Evolutionary conservation across 2,329 filamentous ascomycete species (phyloP), one percentile per base, ranked within the genome.

Genomic region (Diplocarpon mali): DNA sequence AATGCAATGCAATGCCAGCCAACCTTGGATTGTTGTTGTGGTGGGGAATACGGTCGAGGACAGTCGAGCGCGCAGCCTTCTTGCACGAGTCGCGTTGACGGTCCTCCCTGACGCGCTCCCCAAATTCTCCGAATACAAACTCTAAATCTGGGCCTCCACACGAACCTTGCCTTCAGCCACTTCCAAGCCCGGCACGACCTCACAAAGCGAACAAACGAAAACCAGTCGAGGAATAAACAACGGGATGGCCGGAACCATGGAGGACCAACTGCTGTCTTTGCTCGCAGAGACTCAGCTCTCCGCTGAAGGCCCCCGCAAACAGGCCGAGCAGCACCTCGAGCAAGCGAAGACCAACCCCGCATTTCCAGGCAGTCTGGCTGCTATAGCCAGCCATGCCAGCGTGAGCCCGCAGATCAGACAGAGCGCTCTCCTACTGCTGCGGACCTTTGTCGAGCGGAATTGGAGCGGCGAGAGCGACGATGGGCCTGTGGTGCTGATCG

Each of bases 221-320:
- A 24, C 31, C 12, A 30, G 9, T 16, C 17, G 5, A 30, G 28
- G 35, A 27, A 29, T 38, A 37, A 1, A 28, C 14, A 20, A 28
- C 32, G 42, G 36, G 38, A 59, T 60, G 53, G 55, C 50, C 51
- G 57, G 53, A 61, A 67, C 60, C 58, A 95, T 95, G 88, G 89
- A 95, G 75, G 83, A 93, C 68, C 82, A 94, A 71, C 78, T 98
- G 65, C 80, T 92, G 58, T 80, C 82, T 65, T 76, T 96, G 64
- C 80, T 98, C 53, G 78, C 83, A 59, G 86, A 88, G 66, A 94
- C 89, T 40, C 87, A 94, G 69, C 80, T 81, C 52, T 60, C 84
- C 49, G 77, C 80, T 47, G 81, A 90, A 64, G 79, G 69, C 44
- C 80, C 83, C 46, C 83, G 90, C 64, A 88, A 85, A 63, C 79